Evolutionary conservation across 176 grass and related monocot genomes (phyloP).

Genomic region (Aegilops sharonensis): DNA sequence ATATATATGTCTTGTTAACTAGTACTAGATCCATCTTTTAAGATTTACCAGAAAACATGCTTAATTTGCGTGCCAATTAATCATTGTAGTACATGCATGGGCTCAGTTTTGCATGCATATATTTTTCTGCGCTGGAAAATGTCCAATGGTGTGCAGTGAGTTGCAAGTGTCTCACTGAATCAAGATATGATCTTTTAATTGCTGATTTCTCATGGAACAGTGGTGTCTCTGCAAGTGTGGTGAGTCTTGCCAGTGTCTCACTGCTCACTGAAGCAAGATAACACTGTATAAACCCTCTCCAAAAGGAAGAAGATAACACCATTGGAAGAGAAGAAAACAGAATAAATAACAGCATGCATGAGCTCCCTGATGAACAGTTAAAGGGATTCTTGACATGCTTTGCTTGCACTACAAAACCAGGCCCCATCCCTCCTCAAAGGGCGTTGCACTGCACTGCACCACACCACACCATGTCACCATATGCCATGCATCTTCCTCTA

Average conservation of each 20-base stretch:
- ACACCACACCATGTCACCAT: not conserved
- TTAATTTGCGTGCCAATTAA: not conserved
- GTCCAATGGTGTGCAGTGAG: not conserved
- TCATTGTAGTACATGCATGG: not conserved
- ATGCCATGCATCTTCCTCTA: not conserved
- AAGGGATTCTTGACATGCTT: constrained; percentile 59
- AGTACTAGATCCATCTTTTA: constrained; percentile 12
- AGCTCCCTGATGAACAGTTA: constrained; percentile 26
- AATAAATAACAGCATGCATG: constrained; percentile 1
- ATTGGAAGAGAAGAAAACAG: not conserved
- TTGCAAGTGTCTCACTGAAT: not conserved
- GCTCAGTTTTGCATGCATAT: not conserved
- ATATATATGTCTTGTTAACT: not conserved
- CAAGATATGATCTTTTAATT: not conserved
- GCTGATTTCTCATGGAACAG: not conserved
- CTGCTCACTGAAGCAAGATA: constrained; percentile 11
- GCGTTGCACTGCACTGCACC: not conserved
- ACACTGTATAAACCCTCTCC: not conserved
- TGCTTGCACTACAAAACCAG: constrained; percentile 55
- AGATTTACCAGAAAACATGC: not conserved
- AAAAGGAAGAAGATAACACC: not conserved
- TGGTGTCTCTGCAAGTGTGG: not conserved
- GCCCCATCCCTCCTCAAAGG: constrained; percentile 33
- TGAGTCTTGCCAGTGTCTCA: not conserved
- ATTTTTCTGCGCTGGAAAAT: not conserved